Evolutionary conservation across 164 flowering plant genomes (phyloP).

Genomic region (Nelumbo lutea): DNA sequence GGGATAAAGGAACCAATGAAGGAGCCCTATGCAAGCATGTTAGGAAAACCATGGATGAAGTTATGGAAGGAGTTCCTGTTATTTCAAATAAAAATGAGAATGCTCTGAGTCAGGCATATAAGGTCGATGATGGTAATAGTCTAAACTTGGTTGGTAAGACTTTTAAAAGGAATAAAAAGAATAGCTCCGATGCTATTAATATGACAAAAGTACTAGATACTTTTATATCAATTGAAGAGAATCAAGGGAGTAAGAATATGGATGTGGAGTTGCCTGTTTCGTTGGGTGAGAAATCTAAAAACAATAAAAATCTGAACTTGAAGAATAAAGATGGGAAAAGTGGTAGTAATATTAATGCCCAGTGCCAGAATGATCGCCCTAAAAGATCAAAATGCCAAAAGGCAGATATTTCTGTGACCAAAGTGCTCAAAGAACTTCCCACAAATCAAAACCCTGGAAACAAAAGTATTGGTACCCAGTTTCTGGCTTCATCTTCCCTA

Average conservation of each 20-base stretch:
- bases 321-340: conserved; percentile 3
- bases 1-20: conserved; percentile 14
- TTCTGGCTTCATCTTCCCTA: conserved; percentile 2
- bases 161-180: conserved; percentile 18
- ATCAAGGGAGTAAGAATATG: conserved; percentile 8
- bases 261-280: conserved; percentile 13
- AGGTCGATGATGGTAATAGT: conserved; percentile 2
- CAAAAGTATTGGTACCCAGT: background rate
- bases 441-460: conserved; percentile 10
- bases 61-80: conserved; percentile 9
- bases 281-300: conserved; percentile 4
- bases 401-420: background rate
- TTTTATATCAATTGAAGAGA: conserved; percentile 9
- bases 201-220: conserved; percentile 5
- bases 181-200: background rate
- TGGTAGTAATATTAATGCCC: background rate
- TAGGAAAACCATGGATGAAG: conserved; percentile 7
- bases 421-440: conserved; percentile 11
- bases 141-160: conserved; percentile 5
- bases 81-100: conserved; percentile 10
- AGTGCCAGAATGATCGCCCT: background rate
- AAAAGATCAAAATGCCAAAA: conserved; percentile 1
- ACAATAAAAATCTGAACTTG: conserved; percentile 4
- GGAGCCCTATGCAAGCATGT: conserved; percentile 16
- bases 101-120: conserved; percentile 6